These are phyloP conservation scores for Candida golubevii DNA, from an alignment of 805 yeast species.

Conservation along the genomic window DNA sequence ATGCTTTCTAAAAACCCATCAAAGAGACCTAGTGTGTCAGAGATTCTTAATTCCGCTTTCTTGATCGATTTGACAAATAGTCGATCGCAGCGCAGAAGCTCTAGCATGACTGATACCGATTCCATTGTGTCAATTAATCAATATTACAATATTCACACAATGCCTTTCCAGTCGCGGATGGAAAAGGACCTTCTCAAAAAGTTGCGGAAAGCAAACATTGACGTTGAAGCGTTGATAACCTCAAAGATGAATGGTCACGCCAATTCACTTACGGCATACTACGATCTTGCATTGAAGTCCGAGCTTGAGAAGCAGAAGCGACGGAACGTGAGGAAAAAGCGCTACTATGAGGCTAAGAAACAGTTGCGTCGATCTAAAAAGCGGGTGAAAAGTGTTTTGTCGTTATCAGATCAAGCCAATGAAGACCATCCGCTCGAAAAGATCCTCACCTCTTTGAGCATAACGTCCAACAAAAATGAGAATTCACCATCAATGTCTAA, in stretches of 20 bases:
- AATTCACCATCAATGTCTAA: conserved; percentile 6
- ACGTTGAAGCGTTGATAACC: conserved; percentile 53
- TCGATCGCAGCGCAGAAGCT: conserved; percentile 14
- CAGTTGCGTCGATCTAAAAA: conserved; percentile 29
- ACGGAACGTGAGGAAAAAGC: conserved; percentile 28
- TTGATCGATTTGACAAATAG: conserved; percentile 28
- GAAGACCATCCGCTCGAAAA: conserved; percentile 34
- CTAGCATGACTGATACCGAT: conserved; percentile 23
- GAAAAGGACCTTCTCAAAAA: conserved; percentile 61
- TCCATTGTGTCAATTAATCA: conserved; percentile 38
- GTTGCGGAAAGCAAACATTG: conserved; percentile 58
- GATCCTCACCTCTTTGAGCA: conserved; percentile 34
- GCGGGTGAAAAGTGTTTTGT: conserved; percentile 34
- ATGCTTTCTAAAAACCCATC: conserved; percentile 66
- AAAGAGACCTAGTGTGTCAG: conserved; percentile 49
- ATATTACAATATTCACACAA: conserved; percentile 27
- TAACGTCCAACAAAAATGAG: conserved; percentile 22
- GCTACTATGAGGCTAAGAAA: conserved; percentile 30
- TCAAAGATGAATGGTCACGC: conserved; percentile 57
- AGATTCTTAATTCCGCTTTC: conserved; percentile 34
- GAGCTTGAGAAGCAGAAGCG: conserved; percentile 37
- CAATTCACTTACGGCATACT: conserved; percentile 71
- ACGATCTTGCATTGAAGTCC: conserved; percentile 61
- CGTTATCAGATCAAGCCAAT: conserved; percentile 27
- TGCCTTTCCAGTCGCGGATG: conserved; percentile 53